Evolutionary conservation across 352 stramenopile species (phyloP), one percentile per base, ranked within the genome.

Genomic region (Phytophthora parvispora): DNA sequence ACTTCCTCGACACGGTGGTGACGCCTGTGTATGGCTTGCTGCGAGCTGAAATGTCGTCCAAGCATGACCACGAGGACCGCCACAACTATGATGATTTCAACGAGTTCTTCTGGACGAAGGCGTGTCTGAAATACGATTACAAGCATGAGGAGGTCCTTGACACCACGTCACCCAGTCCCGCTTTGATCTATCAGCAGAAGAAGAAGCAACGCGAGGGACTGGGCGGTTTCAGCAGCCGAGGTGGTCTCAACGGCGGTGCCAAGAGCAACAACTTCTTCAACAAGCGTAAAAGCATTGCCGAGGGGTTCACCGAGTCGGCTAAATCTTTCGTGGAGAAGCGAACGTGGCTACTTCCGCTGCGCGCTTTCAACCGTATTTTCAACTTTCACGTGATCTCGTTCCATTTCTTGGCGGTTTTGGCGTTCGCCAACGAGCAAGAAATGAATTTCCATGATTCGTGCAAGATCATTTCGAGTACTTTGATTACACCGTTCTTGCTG

Each of bases 81-180:
- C 87, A 97, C 69, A 99, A 99, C 77, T 99, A 99, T 72, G 98
- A 99, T 48, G 98, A 99, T 71, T 99, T 99, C 68, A 99, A 99
- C 80, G 98, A 99, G 84, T 99, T 99, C 71, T 99, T 99, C 73
- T 99, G 98, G 98, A 98, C 89, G 20, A 85, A 90, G n/a, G 78
- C 90, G 3, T 99, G 98, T 67, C 85, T 99, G 25, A 87, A 93
- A 38, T 99, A 92, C 65, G 91, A 97, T 63, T 98, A 99, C 83
- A 98, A 97, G 61, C 82, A 93, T 59, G 88, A 93, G 60, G 88
- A 95, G 25, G 78, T 92, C 18, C 72, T 96, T 45, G 90, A 98
- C n/a, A 72, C 80, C 3, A 73, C 76, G 16, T 93, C 87, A 1
- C 84, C 87, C 0, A 93, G 87, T 36, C 81, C 86, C 9, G 61